phyloP scores from a whole-genome alignment of 495 filamentous ascomycete species.

The Talaromyces stipitatus region DNA sequence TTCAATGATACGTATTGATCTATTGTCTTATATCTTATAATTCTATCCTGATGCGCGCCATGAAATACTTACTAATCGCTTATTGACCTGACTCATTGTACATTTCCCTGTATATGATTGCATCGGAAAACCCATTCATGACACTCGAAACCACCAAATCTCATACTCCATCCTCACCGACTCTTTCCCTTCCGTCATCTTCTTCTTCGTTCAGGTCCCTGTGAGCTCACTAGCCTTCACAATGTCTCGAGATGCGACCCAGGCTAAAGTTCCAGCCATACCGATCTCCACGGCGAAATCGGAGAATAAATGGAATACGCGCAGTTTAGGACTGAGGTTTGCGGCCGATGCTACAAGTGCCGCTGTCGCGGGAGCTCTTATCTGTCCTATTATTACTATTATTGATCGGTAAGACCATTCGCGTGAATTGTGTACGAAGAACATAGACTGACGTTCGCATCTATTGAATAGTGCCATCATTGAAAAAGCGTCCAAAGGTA shows the following conservation, averaged over 20 bases:
- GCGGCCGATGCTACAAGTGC: slow-evolving; percentile 70
- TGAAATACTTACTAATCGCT: neutral
- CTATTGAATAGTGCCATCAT: slow-evolving; percentile 66
- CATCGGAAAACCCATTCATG: neutral
- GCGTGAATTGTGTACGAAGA: neutral
- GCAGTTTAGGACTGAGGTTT: slow-evolving; percentile 58
- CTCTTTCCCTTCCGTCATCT: neutral
- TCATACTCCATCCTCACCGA: neutral
- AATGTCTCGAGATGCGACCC: slow-evolving; percentile 6
- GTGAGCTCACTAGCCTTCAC: neutral
- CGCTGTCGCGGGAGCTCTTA: slow-evolving; percentile 65
- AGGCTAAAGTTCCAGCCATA: neutral
- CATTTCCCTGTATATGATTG: neutral
- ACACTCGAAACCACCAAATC: neutral
- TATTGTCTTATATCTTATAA: neutral
- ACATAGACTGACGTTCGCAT: slow-evolving; percentile 11
- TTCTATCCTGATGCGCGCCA: neutral
- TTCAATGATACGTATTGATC: neutral
- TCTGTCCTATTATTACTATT: slow-evolving; percentile 82
- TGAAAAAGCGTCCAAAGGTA: slow-evolving; percentile 83
- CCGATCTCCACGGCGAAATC: neutral
- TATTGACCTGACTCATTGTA: neutral
- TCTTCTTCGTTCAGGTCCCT: neutral
- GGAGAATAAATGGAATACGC: slow-evolving; percentile 62
- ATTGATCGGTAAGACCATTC: slow-evolving; percentile 70